Conservation (phyloP, 225 moss, liverwort and hornwort species). For the Sphagnum tenellum region DNA sequence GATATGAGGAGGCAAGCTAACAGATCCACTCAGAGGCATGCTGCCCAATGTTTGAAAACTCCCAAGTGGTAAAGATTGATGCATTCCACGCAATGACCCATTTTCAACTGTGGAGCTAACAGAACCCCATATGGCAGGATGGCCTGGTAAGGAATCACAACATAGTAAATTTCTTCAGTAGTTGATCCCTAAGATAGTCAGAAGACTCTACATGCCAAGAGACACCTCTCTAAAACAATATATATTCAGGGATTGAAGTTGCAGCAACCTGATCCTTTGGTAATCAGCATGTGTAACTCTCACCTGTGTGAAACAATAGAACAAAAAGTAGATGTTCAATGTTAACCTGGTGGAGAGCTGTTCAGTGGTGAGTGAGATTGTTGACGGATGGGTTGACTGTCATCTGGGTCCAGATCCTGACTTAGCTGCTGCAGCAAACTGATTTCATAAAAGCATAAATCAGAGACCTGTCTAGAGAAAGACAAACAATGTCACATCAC, state of each 20-base stretch:
- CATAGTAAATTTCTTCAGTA: background rate
- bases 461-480: too few species aligned
- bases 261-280: too few species aligned
- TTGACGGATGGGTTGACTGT: slow-evolving; percentile 70
- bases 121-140: slow-evolving; percentile 74
- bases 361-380: slow-evolving; percentile 90
- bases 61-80: slow-evolving; percentile 50
- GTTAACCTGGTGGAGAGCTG: slow-evolving; percentile 84
- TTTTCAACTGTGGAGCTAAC: slow-evolving; percentile 48
- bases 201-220: too few species aligned
- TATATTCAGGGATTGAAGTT: too few species aligned
- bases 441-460: slow-evolving; percentile 8
- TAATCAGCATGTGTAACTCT: too few species aligned
- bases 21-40: slow-evolving; percentile 56
- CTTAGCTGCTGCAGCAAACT: slow-evolving; percentile 94
- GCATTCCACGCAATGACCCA: slow-evolving; percentile 48
- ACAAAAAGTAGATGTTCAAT: background rate
- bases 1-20: slow-evolving; percentile 73
- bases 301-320: too few species aligned
- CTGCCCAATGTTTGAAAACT: slow-evolving; percentile 51
- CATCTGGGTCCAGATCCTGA: slow-evolving; percentile 93
- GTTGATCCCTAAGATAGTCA: too few species aligned
- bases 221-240: too few species aligned
- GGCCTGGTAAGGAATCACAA: slow-evolving; percentile 38
- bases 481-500: too few species aligned